Base-by-base conservation (phyloP, 2,329 filamentous ascomycete species). In the Tolypocladium guangdongense region DNA sequence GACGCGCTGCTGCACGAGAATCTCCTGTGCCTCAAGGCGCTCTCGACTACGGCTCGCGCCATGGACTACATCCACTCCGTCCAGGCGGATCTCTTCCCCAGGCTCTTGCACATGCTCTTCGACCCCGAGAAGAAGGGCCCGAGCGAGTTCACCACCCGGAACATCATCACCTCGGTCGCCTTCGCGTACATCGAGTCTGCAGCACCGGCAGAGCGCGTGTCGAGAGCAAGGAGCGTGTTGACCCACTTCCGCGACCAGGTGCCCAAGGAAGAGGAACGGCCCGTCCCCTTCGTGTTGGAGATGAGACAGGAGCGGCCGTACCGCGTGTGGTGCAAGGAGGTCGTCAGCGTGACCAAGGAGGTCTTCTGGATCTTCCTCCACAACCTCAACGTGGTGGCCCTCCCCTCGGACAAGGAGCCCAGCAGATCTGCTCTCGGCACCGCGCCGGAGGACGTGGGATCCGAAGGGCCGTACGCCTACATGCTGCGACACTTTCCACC, bases 301-400 rank as follows among this genome's bases (percentile, higher is more conserved):
- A 97, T 97, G 83, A 86, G 88, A 61, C 84, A 86, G 37, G 82
- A 90, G 50, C 82, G 92, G 0, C 92, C 92, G 0, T 99, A 96
- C 68, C 87, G 90, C 36, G 81, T 95, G 3, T 99, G 92, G 92
- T 90, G 86, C 71, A 93, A 91, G 68, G 93, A 99, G 71, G 83
- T 92, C 20, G 85, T 86, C 55, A 91, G 88, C 62, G 92, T 97
- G 49, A 96, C 91, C 43, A 96, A 96, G 69, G 92, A 99, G 68
- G 92, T 97, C 32, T 99, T 99, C 67, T 99, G 92, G 92, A 97
- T 97, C 66, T 99, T 97, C 73, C 78, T 97, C 52, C 92, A 97
- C 70, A 88, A 95, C 61, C 77, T 95, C 54, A 97, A 97, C 63
- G 85, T 96, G 47, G 80, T 97, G 38, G 79, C 89, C 24, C 69